Percentiles rank a stretch among this genome's conserved stretches.
Evolutionary conservation across 805 yeast genomes (phyloP).

Genomic region (Peterozyma toletana): DNA sequence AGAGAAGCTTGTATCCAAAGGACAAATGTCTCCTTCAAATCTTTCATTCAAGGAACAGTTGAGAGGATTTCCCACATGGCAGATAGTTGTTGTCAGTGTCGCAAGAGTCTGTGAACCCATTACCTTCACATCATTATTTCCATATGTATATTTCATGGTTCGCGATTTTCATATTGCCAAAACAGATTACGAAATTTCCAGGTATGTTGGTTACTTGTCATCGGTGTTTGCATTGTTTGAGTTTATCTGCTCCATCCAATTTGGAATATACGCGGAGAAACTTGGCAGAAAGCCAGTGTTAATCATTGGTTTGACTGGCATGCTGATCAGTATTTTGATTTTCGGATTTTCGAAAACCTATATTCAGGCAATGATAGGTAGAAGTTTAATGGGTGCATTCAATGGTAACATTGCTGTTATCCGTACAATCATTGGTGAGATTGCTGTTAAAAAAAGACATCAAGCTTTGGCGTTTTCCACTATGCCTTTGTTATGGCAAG

Average conservation of each 20-base stretch:
- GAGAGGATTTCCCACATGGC: conserved; percentile 1
- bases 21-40: no score
- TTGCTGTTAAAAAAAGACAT: conserved; percentile 46
- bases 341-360: conserved; percentile 51
- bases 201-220: conserved; percentile 54
- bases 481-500: conserved; percentile 52
- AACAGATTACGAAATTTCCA: conserved; percentile 42
- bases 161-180: conserved; percentile 45
- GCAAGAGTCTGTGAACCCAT: conserved; percentile 34
- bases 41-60: not conserved
- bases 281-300: conserved; percentile 56
- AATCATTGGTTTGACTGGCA: conserved; percentile 45
- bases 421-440: conserved; percentile 55
- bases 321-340: conserved; percentile 34
- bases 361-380: conserved; percentile 43
- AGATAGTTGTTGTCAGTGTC: conserved; percentile 9
- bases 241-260: conserved; percentile 45
- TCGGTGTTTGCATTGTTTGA: conserved; percentile 56
- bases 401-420: conserved; percentile 60
- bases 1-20: no score
- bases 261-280: conserved; percentile 50
- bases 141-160: conserved; percentile 46
- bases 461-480: conserved; percentile 59
- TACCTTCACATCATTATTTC: conserved; percentile 37
- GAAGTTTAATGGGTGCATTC: conserved; percentile 44